Conservation (phyloP, 2,329 filamentous ascomycete genomes). For the Zymoseptoria pseudotritici region DNA sequence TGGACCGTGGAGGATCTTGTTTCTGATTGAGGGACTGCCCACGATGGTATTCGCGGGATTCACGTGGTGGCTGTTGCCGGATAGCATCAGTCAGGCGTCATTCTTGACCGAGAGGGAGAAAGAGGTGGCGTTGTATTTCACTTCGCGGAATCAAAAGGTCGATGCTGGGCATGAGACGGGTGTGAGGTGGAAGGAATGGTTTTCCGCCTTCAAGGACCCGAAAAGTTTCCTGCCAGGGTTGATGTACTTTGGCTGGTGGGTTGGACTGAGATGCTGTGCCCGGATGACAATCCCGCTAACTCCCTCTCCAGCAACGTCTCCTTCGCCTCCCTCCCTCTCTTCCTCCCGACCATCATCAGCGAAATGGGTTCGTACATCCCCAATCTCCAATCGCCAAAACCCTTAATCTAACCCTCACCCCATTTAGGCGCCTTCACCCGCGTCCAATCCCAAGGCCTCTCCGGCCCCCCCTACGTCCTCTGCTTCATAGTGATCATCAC, state of each 20-base stretch:
- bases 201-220: conserved; percentile 17
- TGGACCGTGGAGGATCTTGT: conserved; percentile 55
- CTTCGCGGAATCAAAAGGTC: conserved; percentile 11
- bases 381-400: conserved; percentile 45
- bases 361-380: conserved; percentile 53
- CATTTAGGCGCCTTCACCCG: conserved; percentile 19
- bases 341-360: conserved; percentile 57
- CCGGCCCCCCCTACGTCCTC: conserved; percentile 36
- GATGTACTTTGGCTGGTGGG: conserved; percentile 19
- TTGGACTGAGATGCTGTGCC: not conserved
- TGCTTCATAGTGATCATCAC: conserved; percentile 35
- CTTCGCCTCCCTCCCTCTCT: conserved; percentile 46
- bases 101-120: conserved; percentile 39
- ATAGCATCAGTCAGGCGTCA: conserved; percentile 38
- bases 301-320: conserved; percentile 46
- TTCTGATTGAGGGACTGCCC: conserved; percentile 58
- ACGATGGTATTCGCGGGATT: conserved; percentile 48
- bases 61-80: conserved; percentile 43
- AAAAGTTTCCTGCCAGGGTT: conserved; percentile 14
- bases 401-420: conserved; percentile 31
- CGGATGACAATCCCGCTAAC: not conserved
- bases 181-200: conserved; percentile 13
- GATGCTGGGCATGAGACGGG: conserved; percentile 15
- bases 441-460: conserved; percentile 33
- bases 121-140: conserved; percentile 30